Evolutionary conservation across 805 yeast species (phyloP).

Genomic region (Hyphopichia homilentoma): DNA sequence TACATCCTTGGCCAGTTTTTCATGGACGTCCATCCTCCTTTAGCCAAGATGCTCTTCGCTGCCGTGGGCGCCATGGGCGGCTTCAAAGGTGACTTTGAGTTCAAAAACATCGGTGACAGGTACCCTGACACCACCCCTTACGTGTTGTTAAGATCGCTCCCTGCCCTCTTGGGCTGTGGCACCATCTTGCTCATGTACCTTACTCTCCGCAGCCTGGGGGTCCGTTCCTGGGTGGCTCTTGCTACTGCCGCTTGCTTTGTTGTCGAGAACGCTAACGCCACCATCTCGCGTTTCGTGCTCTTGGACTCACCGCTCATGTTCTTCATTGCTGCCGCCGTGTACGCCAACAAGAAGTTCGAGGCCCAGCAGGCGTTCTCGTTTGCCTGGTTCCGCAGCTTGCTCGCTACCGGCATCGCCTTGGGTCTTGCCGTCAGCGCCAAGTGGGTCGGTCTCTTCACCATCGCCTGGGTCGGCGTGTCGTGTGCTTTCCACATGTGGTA

Average conservation of each 20-base stretch:
- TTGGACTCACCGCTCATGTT: constrained; percentile 74
- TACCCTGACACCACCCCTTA: constrained; percentile 63
- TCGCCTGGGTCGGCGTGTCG: constrained; percentile 70
- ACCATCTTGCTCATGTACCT: constrained; percentile 64
- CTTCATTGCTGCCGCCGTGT: constrained; percentile 70
- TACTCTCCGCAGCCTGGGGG: constrained; percentile 70
- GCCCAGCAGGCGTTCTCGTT: constrained; percentile 56
- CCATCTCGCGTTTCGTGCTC: constrained; percentile 71
- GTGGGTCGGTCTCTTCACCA: constrained; percentile 82
- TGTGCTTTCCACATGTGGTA: constrained; percentile 68
- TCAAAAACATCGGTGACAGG: constrained; percentile 60
- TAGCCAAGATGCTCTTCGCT: constrained; percentile 73
- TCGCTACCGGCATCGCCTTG: constrained; percentile 63
- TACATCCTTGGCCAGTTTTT: constrained; percentile 65
- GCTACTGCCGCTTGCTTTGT: constrained; percentile 53
- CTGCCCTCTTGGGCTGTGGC: constrained; percentile 65
- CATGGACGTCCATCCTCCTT: constrained; percentile 79
- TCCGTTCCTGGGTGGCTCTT: constrained; percentile 59
- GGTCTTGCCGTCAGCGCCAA: constrained; percentile 74
- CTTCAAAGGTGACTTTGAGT: constrained; percentile 66
- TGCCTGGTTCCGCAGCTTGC: constrained; percentile 55
- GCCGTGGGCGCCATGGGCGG: constrained; percentile 67
- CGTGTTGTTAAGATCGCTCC: constrained; percentile 63
- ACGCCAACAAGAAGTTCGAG: constrained; percentile 64
- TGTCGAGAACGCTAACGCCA: constrained; percentile 64